Percentiles rank a stretch among this genome's conserved stretches.
phyloP scores from a whole-genome alignment of 371 early-diverging fungal genomes.

The Scutellospora calospora region DNA sequence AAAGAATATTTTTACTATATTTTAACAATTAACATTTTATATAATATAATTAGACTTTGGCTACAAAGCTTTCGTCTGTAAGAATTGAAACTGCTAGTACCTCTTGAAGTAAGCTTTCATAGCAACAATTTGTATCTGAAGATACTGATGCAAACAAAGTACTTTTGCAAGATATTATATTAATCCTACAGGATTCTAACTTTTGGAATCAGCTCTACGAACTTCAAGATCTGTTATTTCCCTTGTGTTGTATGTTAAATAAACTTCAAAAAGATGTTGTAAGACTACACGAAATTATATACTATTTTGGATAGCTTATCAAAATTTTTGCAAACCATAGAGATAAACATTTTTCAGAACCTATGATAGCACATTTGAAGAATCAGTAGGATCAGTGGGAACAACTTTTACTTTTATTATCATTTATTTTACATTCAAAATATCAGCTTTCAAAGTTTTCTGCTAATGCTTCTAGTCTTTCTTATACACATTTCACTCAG shows the following conservation, averaged over 20 bases:
- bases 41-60: neutral
- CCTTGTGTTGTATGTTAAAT: neutral
- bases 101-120: neutral
- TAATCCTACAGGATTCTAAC: too few relatives aligned
- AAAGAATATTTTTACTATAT: too few relatives aligned
- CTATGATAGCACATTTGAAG: neutral
- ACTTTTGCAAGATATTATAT: too few relatives aligned
- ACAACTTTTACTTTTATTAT: too few relatives aligned
- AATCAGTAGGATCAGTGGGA: too few relatives aligned
- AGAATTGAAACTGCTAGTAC: neutral
- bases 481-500: too few relatives aligned
- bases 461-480: too few relatives aligned
- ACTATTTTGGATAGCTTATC: constrained; percentile 1
- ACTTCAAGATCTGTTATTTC: constrained; percentile 9
- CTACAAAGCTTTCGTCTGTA: neutral
- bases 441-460: too few relatives aligned
- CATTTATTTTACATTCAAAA: too few relatives aligned
- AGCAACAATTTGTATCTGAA: neutral
- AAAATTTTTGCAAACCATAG: neutral
- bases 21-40: too few relatives aligned
- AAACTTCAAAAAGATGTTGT: too few relatives aligned
- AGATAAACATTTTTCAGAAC: neutral
- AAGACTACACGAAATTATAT: neutral
- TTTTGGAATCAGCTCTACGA: neutral
- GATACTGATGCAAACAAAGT: neutral